Evolutionary conservation across 2,329 filamentous ascomycete species (phyloP), one percentile per base, ranked within the genome.

Genomic region (Celoporthe dispersa): DNA sequence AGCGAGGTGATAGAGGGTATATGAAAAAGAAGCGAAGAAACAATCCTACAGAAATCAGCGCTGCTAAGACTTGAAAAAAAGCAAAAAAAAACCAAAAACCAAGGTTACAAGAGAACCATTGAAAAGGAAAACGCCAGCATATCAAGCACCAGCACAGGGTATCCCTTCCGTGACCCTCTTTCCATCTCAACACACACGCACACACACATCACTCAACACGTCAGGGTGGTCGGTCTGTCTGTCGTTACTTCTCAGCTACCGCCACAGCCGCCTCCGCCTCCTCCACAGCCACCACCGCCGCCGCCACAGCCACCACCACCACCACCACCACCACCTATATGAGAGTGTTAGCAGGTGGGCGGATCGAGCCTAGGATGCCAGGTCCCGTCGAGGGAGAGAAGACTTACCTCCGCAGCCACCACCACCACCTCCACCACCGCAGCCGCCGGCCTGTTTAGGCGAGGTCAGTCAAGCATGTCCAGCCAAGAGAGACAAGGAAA

Each of bases 301-400:
- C 73, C 70, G 11, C 76, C 77, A 19, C 59, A 69, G 8, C 70
- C 68, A 22, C 72, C 68, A 31, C 74, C 71, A 1, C 74, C 73
- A 25, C 73, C 70, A n/a, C 69, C 68, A 33, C 68, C 67, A 59
- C 66, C 64, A 1, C 60, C 39, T 48, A 28, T 33, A 31, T 6
- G 39, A 48, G 8, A 31, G 22, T 14, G 61, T 64, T 9, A 64
- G 61, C 25, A 51, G n/a, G 12, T 28, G 25, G 25, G 25, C 25
- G 6, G 2, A 1, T 33, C 55, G 33, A 37, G 57, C 8, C 22
- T n/a, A 41, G 31, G 19, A n/a, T 31, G 44, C 12, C 28, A 19
- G 41, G 28, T 64, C 57, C 51, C 6, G 12, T 5, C 14, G 16
- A 39, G 39, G 12, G 14, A n/a, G 35, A 25, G 8, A 44, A 65